Evolutionary conservation across 2,329 filamentous ascomycete genomes (phyloP), one percentile per base, ranked within the genome.

Genomic region (Rhynchosporium graminicola): DNA sequence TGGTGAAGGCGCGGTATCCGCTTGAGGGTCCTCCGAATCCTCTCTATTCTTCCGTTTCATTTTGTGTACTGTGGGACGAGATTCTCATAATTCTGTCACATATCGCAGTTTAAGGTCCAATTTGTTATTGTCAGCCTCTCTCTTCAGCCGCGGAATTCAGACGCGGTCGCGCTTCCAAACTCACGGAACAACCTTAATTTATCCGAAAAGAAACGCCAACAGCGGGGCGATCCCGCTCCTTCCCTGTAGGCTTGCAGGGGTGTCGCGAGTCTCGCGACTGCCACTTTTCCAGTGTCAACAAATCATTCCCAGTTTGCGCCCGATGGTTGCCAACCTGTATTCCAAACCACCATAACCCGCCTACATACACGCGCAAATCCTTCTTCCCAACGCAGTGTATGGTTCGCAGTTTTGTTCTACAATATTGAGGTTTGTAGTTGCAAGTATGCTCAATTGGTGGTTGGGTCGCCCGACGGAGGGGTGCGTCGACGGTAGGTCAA

Each of bases 401-500:
- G 51, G 42, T 12, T 20, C n/a, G 29, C 13, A 26, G 12, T 45
- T 38, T 9, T 8, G 20, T 28, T 13, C 40, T 29, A 29, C 8
- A 20, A 48, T 8, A 4, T 43, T 28, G 57, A 61, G 26, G 13
- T 28, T 28, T 36, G 36, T n/a, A 51, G 26, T 57, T 31, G 43
- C 36, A 59, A 68, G 58, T 26, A 75, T 75, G 73, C 68, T 75
- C 52, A 73, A 67, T 58, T 75, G 73, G 73, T 74, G 72, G 72
- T 57, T 72, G 40, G 71, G 71, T 40, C 66, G 67, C 57, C 57
- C 65, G 46, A 62, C 63, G 15, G 70, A 73, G 45, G 66, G 61
- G 54, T 63, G 66, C 61, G 67, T 62, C 48, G 61, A 68, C 65
- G 71, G 72, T 73, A 66, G 12, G 33, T 36, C 26, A n/a, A 48